Evolutionary conservation across 495 filamentous ascomycete genomes (phyloP).

Genomic region (Penicillium salamii): DNA sequence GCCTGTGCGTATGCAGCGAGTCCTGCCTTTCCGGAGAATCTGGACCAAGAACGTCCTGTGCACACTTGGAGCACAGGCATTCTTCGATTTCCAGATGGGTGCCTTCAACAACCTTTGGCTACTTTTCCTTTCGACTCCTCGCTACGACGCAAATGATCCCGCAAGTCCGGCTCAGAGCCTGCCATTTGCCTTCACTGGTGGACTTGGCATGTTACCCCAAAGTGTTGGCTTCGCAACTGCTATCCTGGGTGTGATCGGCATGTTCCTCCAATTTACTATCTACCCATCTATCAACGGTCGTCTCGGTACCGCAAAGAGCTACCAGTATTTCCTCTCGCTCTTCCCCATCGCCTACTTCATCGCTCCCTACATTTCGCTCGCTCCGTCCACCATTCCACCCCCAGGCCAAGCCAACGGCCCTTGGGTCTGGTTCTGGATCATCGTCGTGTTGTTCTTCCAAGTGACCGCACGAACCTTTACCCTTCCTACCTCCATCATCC

Average conservation of each 20-base stretch:
- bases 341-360: slow-evolving; percentile 75
- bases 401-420: slow-evolving; percentile 63
- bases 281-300: slow-evolving; percentile 67
- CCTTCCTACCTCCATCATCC: slow-evolving; percentile 70
- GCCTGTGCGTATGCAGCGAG: slow-evolving; percentile 24
- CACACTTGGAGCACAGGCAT: slow-evolving; percentile 64
- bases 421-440: slow-evolving; percentile 66
- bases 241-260: slow-evolving; percentile 73
- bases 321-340: slow-evolving; percentile 63
- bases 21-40: slow-evolving; percentile 67
- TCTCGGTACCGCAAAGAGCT: slow-evolving; percentile 66
- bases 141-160: slow-evolving; percentile 53
- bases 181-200: slow-evolving; percentile 76
- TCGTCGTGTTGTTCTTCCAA: slow-evolving; percentile 65
- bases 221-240: slow-evolving; percentile 76
- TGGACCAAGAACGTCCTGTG: slow-evolving; percentile 74
- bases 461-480: slow-evolving; percentile 81
- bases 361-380: slow-evolving; percentile 68
- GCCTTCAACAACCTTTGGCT: slow-evolving; percentile 86
- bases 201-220: slow-evolving; percentile 70
- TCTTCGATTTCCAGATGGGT: slow-evolving; percentile 72
- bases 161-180: slow-evolving; percentile 41
- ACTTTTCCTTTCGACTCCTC: slow-evolving; percentile 78
- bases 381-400: slow-evolving; percentile 59
- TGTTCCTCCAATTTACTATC: slow-evolving; percentile 71